Evolutionary conservation across 495 filamentous ascomycete species (phyloP).

Genomic region (Lepidopterella palustris): DNA sequence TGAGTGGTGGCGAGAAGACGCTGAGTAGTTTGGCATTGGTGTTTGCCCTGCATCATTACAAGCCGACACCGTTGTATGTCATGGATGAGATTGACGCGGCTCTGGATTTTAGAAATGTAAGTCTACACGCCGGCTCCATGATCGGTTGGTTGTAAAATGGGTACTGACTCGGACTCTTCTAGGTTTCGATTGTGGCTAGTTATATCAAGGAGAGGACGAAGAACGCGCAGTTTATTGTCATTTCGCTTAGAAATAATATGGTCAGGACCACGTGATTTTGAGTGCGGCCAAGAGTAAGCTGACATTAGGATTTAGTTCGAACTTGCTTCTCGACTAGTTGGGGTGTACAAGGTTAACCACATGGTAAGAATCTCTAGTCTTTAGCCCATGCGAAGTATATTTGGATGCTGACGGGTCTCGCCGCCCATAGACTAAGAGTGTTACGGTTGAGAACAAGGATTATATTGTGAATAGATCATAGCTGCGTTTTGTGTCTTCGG

Average conservation of each 20-base stretch:
- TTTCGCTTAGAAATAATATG: slow-evolving; percentile 98
- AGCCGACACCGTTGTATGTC: slow-evolving; percentile 94
- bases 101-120: slow-evolving; percentile 93
- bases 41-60: slow-evolving; percentile 96
- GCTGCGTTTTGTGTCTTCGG: background rate
- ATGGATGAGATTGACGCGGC: slow-evolving; percentile 99
- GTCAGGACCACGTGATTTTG: background rate
- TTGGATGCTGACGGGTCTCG: background rate
- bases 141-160: no score
- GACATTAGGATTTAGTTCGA: slow-evolving; percentile 55
- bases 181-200: slow-evolving; percentile 96
- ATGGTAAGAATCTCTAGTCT: slow-evolving; percentile 53
- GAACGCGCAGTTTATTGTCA: slow-evolving; percentile 98
- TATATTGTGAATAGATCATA: slow-evolving; percentile 51
- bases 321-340: slow-evolving; percentile 83
- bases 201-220: slow-evolving; percentile 99
- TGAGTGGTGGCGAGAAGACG: slow-evolving; percentile 95
- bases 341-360: slow-evolving; percentile 99
- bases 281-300: background rate
- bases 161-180: no score
- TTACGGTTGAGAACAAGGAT: slow-evolving; percentile 88
- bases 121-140: slow-evolving; percentile 35
- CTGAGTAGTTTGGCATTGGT: slow-evolving; percentile 88
- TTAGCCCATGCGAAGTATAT: background rate
- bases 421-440: slow-evolving; percentile 65